Percentiles rank a stretch among this genome's conserved stretches.
Evolutionary conservation across 192 early-diverging fungal genomes (phyloP).

Genomic region (Coemansia sp.): DNA sequence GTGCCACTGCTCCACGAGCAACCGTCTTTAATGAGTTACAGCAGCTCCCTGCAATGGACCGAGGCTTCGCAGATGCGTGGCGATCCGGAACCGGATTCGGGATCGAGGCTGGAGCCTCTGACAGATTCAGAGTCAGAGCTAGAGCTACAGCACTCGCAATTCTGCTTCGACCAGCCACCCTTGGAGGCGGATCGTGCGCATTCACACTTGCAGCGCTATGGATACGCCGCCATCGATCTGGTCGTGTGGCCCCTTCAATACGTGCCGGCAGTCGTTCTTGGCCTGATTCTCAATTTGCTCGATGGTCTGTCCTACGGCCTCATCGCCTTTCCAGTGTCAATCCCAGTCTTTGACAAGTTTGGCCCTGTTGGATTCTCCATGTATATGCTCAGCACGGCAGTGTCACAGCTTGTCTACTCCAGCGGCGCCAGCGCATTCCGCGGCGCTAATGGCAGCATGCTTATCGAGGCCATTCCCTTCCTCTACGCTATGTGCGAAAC

Average conservation of each 20-base stretch:
- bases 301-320: slow-evolving; percentile 91
- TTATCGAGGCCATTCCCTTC: slow-evolving; percentile 88
- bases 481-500: slow-evolving; percentile 80
- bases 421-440: slow-evolving; percentile 89
- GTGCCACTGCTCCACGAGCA: slow-evolving; percentile 3
- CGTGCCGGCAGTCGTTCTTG: slow-evolving; percentile 89
- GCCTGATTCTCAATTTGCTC: slow-evolving; percentile 88
- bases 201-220: slow-evolving; percentile 34
- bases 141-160: slow-evolving; percentile 1
- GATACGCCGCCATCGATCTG: slow-evolving; percentile 24
- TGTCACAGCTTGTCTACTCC: slow-evolving; percentile 74
- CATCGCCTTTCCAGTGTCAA: slow-evolving; percentile 89
- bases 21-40: slow-evolving; percentile 12
- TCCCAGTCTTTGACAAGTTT: slow-evolving; percentile 69
- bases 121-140: not conserved
- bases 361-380: slow-evolving; percentile 93
- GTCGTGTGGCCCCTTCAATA: slow-evolving; percentile 62
- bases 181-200: slow-evolving; percentile 12
- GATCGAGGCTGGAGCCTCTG: slow-evolving; percentile 11
- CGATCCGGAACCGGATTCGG: slow-evolving; percentile 17
- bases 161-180: slow-evolving; percentile 3
- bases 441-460: slow-evolving; percentile 92
- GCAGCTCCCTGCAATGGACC: slow-evolving; percentile 10
- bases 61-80: not conserved
- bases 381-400: slow-evolving; percentile 85